Evolutionary conservation across 768 basidiomycete species (phyloP).

Genomic region (Obba rivulosa): DNA sequence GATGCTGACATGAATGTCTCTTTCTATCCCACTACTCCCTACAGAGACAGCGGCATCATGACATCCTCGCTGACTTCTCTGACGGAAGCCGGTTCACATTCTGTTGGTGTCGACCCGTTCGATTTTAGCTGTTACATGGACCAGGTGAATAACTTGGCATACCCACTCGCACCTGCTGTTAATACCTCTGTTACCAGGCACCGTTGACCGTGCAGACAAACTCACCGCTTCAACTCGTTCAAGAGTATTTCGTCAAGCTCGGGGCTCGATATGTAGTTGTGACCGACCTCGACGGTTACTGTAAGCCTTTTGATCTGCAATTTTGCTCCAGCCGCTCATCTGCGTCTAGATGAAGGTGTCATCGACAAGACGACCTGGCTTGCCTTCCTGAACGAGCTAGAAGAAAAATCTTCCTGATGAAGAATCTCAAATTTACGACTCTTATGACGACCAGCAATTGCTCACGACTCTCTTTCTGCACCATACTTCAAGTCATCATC

Average conservation of each 20-base stretch:
- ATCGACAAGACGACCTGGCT: constrained; percentile 96
- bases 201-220: constrained; percentile 81
- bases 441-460: too few species aligned
- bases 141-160: constrained; percentile 55
- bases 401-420: constrained; percentile 27
- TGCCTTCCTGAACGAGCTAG: constrained; percentile 73
- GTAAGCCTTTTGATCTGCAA: constrained; percentile 35
- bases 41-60: constrained; percentile 31
- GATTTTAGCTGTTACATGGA: constrained; percentile 92
- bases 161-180: not conserved
- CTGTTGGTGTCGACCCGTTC: constrained; percentile 44
- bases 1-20: constrained; percentile 60
- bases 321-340: constrained; percentile 2
- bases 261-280: constrained; percentile 89
- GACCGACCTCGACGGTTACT: constrained; percentile 75
- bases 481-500: too few species aligned
- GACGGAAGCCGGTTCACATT: constrained; percentile 32
- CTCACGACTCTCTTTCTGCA: too few species aligned
- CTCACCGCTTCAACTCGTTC: constrained; percentile 86
- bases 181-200: constrained; percentile 43
- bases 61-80: constrained; percentile 62
- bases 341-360: constrained; percentile 62
- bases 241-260: constrained; percentile 91
- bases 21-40: constrained; percentile 49
- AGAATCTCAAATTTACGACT: too few species aligned